Conservation (phyloP, 345 rosid genomes). For the Eutrema yunnanense region DNA sequence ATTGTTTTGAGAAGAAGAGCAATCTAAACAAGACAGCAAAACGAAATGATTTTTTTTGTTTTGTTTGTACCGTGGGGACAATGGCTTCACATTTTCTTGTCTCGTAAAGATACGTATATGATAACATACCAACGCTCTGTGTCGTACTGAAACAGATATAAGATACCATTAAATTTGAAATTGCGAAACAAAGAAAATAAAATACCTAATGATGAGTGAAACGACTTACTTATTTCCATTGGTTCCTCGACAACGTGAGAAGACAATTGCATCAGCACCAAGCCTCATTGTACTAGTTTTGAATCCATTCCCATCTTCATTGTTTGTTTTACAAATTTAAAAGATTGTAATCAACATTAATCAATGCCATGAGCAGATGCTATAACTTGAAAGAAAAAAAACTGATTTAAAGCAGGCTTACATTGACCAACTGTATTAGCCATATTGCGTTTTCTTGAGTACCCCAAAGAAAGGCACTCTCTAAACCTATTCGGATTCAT, state of each 20-base stretch:
- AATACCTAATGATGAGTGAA: neutral
- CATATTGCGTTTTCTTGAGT: conserved; percentile 70
- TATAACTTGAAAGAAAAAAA: neutral
- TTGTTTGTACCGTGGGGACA: conserved; percentile 63
- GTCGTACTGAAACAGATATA: conserved; percentile 39
- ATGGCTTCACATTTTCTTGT: conserved; percentile 66
- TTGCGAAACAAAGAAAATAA: neutral
- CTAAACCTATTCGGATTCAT: conserved; percentile 65
- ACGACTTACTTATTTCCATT: conserved; percentile 39
- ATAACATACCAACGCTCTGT: conserved; percentile 61
- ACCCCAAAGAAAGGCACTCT: conserved; percentile 79
- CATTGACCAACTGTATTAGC: conserved; percentile 77
- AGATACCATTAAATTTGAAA: neutral
- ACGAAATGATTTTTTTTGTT: neutral
- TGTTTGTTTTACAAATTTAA: neutral
- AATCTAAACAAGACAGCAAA: neutral
- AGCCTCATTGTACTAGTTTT: conserved; percentile 90
- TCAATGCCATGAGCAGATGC: neutral
- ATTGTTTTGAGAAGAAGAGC: neutral
- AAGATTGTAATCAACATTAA: neutral
- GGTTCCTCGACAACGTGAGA: conserved; percentile 44
- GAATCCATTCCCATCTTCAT: conserved; percentile 79
- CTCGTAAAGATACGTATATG: conserved; percentile 58
- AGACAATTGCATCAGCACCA: conserved; percentile 84
- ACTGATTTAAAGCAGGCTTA: conserved; percentile 21